A percentile compares a stretch with the other conserved stretches of the same genome.
phyloP scores from a whole-genome alignment of 2,329 filamentous ascomycete species.

The Diplocarpon rosae region DNA sequence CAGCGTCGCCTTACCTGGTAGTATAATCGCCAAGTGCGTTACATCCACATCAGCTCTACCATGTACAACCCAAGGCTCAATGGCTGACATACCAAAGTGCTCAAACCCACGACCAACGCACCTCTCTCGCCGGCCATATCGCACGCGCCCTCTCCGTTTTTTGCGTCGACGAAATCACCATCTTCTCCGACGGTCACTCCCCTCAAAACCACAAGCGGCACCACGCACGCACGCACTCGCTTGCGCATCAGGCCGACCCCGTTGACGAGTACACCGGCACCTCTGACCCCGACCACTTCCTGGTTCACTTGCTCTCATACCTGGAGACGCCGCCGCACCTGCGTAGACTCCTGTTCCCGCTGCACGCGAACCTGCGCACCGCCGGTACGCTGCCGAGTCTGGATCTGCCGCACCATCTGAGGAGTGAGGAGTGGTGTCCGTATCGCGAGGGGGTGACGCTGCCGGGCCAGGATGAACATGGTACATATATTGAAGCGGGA shows the following conservation, averaged over 20 bases:
- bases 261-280: constrained; percentile 50
- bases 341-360: constrained; percentile 61
- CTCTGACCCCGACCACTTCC: constrained; percentile 65
- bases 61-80: constrained; percentile 2
- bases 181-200: constrained; percentile 62
- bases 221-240: constrained; percentile 15
- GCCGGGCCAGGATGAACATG: constrained; percentile 32
- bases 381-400: constrained; percentile 66
- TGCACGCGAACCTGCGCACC: constrained; percentile 66
- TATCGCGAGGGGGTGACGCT: constrained; percentile 70
- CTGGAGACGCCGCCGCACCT: constrained; percentile 79
- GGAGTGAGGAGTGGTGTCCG: constrained; percentile 63
- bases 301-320: constrained; percentile 68
- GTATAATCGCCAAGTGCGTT: constrained; percentile 53
- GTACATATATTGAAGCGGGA: constrained; percentile 47
- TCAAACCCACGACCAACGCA: constrained; percentile 52
- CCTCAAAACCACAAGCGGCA: constrained; percentile 19
- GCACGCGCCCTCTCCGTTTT: constrained; percentile 76
- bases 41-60: background rate
- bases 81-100: constrained; percentile 14
- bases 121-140: constrained; percentile 60
- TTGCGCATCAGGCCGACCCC: constrained; percentile 32
- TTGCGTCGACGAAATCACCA: constrained; percentile 70
- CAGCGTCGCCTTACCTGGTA: constrained; percentile 68
- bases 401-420: constrained; percentile 77